Base-by-base conservation (phyloP, 1,284 basidiomycete genomes). In the Ceratobasidium sp. region DNA sequence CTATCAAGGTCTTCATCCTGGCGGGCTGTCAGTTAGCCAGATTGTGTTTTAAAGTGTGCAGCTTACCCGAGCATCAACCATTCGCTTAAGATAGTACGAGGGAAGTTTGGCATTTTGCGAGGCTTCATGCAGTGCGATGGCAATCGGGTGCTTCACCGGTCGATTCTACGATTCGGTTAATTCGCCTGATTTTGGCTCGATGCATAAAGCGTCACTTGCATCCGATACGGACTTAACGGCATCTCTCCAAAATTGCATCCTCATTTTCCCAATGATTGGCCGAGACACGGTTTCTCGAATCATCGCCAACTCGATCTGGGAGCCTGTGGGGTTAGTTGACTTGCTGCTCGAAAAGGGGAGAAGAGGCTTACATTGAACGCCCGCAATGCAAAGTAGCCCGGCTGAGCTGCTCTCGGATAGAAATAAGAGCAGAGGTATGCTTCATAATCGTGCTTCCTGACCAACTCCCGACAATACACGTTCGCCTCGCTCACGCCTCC, bases 201-300 rank as follows among this genome's bases (percentile, higher is more conserved):
- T 32, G 50, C 22, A 50, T 64, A 58, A 34, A 10, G 64, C 42
- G 6, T 69, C 15, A 83, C 87, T 76, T 76, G 91, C 92, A 75
- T 89, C 84, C 75, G 81, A 81, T 20, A 94, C 87, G 40, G 80
- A 83, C 74, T 89, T 90, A 45, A 96, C 77, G 0, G 92, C 89
- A 76, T 97, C 94, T 75, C 87, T 86, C 95, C 94, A 97, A 79
- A 96, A 97, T 77, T 96, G 91, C 82, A 93, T 88, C 73, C 93
- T 85, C 84, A 96, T 94, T 75, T 89, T 87, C 6, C 93, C 95
- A 71, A 97, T 87, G 29, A 88, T 84, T 42, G 88, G 80, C 74
- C 91, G 92, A 17, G 90, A 89, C 15, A 94, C 89, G 13, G 85
- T 83, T 72, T 96, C 93, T 74, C 90, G 88, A 15, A 95, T 82